Evolutionary conservation across 176 grass and related monocot genomes (phyloP).

Genomic region (Dendrocalamus sinicus): DNA sequence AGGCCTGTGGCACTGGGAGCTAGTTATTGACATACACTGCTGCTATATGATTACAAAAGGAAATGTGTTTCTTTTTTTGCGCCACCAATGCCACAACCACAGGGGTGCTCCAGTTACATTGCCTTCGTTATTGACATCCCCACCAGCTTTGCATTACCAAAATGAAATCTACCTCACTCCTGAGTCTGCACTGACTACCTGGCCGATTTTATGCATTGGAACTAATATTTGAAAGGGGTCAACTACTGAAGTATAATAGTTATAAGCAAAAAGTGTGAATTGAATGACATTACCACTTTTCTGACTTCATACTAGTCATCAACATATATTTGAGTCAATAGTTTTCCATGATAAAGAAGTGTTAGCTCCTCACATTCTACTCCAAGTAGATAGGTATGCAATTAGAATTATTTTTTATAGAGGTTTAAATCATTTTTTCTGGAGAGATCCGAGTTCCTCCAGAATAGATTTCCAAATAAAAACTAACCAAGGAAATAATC

Average conservation of each 20-base stretch:
- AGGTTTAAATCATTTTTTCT: neutral
- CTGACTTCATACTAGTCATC: neutral
- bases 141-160: neutral
- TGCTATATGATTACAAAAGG: slow-evolving; percentile 11
- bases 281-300: slow-evolving; percentile 1
- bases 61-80: slow-evolving; percentile 4
- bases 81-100: neutral
- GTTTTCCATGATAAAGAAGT: slow-evolving; percentile 2
- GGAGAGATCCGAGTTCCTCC: slow-evolving; percentile 12
- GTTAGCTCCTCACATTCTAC: neutral
- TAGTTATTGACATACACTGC: slow-evolving; percentile 14
- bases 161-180: neutral
- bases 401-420: neutral
- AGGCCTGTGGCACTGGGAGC: neutral
- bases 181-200: neutral
- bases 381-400: neutral
- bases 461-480: slow-evolving; percentile 20
- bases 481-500: slow-evolving; percentile 7
- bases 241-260: neutral
- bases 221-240: neutral
- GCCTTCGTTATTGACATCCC: neutral
- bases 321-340: neutral
- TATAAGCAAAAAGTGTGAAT: neutral
- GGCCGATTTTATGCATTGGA: slow-evolving; percentile 21
- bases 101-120: neutral